phyloP scores from a whole-genome alignment of 805 yeast genomes.

The Priceomyces carsonii region DNA sequence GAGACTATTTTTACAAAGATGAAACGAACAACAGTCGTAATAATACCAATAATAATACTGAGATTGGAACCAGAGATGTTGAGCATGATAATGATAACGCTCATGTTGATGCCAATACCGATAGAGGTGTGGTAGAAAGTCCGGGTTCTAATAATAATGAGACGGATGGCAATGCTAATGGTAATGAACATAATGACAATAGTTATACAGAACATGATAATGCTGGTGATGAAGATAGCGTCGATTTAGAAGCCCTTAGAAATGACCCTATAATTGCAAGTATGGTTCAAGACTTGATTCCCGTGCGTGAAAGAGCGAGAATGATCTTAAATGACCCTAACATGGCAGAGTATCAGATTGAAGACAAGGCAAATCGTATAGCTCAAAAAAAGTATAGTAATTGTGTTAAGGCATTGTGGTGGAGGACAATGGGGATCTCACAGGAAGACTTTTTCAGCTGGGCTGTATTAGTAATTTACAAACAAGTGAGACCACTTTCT shows the following conservation, averaged over 20 bases:
- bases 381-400: slow-evolving; percentile 35
- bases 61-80: slow-evolving; percentile 7
- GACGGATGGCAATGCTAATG: slow-evolving; percentile 4
- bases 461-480: slow-evolving; percentile 44
- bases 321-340: slow-evolving; percentile 39
- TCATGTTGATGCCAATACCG: slow-evolving; percentile 1
- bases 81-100: slow-evolving; percentile 4
- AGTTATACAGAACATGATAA: slow-evolving; percentile 11
- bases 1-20: slow-evolving; percentile 56
- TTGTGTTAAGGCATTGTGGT: slow-evolving; percentile 40
- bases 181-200: slow-evolving; percentile 10
- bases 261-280: slow-evolving; percentile 37
- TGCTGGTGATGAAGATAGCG: slow-evolving; percentile 10
- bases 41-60: slow-evolving; percentile 1
- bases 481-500: slow-evolving; percentile 6
- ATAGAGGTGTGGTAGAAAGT: too few species aligned
- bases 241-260: slow-evolving; percentile 35
- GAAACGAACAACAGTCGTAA: slow-evolving; percentile 7
- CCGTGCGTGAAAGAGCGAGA: slow-evolving; percentile 42
- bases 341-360: slow-evolving; percentile 38
- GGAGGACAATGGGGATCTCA: slow-evolving; percentile 59
- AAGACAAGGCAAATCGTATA: slow-evolving; percentile 41
- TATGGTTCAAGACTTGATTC: slow-evolving; percentile 40
- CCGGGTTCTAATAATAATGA: too few species aligned
- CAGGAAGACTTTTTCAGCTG: slow-evolving; percentile 50